phyloP scores from a whole-genome alignment of 441 rosid species.

The Croton setiger region DNA sequence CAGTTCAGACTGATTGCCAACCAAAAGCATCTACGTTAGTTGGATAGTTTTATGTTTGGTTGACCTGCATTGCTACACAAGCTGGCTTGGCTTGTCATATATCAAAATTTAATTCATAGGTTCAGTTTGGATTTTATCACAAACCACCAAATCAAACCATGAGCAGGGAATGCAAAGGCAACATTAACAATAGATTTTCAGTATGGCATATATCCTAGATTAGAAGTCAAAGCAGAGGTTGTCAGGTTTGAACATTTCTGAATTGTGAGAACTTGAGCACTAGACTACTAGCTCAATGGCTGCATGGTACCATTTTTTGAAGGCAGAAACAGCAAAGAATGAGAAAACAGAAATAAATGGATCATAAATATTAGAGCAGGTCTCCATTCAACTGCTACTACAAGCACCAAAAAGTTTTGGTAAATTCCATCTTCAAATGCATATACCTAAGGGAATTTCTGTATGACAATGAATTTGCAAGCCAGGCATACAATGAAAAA shows the following conservation, averaged over 20 bases:
- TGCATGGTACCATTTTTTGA: background rate
- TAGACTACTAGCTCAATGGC: background rate
- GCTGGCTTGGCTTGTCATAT: too few relatives aligned
- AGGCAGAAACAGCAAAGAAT: background rate
- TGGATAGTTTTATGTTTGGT: background rate
- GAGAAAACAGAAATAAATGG: background rate
- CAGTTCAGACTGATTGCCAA: background rate
- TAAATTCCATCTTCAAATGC: background rate
- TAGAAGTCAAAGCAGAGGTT: background rate
- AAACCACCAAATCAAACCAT: background rate
- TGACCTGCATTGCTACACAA: background rate
- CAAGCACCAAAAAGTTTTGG: background rate
- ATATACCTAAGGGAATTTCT: slow-evolving; percentile 2
- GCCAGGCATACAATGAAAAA: background rate
- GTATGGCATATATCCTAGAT: background rate
- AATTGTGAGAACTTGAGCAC: background rate
- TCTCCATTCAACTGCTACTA: background rate
- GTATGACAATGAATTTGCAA: background rate
- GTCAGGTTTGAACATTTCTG: background rate
- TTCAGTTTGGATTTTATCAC: background rate
- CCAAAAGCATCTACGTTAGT: background rate
- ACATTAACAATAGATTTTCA: slow-evolving; percentile 10
- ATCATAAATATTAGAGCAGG: background rate
- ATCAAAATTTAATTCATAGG: background rate
- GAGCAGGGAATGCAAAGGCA: slow-evolving; percentile 1